Evolutionary conservation across 2,329 filamentous ascomycete species (phyloP), one percentile per base, ranked within the genome.

Genomic region (Colletotrichum orchidophilum): DNA sequence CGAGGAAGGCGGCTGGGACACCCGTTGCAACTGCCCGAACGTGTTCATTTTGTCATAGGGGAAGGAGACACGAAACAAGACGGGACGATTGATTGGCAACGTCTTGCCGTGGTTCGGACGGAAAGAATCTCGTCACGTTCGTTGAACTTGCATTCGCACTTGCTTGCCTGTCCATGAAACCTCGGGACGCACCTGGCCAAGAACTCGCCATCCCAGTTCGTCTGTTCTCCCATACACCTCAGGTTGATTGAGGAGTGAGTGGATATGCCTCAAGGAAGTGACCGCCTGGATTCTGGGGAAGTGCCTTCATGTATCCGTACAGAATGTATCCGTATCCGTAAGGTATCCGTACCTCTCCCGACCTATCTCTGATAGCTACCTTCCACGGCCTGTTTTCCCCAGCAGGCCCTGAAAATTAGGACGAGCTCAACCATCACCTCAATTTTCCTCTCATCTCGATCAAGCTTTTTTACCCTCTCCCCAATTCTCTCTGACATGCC

Each of bases 51-150:
- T 42, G 66, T 53, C 61, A 33, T 4, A 52, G 39, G 39, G 54
- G 33, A 35, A 35, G 31, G 54, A 39, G n/a, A 57, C n/a, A 35
- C 29, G 53, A 50, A 24, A 46, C 12, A 12, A 21, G 39, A 46
- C 39, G 39, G 11, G 39, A 46, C 39, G 39, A 46, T 46, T 50
- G 2, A 55, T 26, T 46, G 57, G 21, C 24, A 26, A 27, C 33
- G 26, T 24, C 33, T 27, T 15, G 46, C 18, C 11, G 21, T 66
- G 39, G 68, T 71, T 62, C 64, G 49, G 68, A 70, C 42, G 68
- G 39, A 57, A 57, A 31, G 26, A 52, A 13, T 46, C 49, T 52
- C 26, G 7, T 53, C 46, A n/a, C 13, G 21, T 35, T 53, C 46
- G 29, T 68, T 42, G 58, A 50, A 50, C 29, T 39, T n/a, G n/a